Conservation (phyloP, 2,329 filamentous ascomycete genomes). For the Aspergillus hiratsukae region DNA sequence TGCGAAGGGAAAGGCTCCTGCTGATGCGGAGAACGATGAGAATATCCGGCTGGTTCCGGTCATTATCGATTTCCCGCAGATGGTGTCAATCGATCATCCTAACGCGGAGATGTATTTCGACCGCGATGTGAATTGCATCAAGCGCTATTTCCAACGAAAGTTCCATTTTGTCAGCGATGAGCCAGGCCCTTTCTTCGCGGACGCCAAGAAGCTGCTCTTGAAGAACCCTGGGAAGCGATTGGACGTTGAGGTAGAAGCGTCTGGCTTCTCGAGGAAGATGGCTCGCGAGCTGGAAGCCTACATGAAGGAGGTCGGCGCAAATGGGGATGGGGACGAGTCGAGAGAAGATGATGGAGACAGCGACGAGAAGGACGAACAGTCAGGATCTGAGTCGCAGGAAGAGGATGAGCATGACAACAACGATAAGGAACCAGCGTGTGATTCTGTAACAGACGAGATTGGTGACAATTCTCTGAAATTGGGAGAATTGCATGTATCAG, state of each 20-base stretch:
- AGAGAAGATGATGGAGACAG: conserved; percentile 37
- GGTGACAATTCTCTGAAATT: conserved; percentile 27
- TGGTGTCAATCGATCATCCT: conserved; percentile 88
- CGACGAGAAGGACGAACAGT: conserved; percentile 26
- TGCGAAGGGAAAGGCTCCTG: conserved; percentile 35
- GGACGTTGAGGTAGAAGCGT: conserved; percentile 85
- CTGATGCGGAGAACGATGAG: conserved; percentile 24
- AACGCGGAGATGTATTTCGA: conserved; percentile 98
- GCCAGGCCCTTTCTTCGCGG: conserved; percentile 77
- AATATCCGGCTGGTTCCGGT: conserved; percentile 65
- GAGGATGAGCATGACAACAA: conserved; percentile 27
- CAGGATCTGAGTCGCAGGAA: conserved; percentile 27
- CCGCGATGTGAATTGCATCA: conserved; percentile 90
- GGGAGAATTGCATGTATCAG: conserved; percentile 30
- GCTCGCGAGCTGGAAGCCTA: conserved; percentile 88
- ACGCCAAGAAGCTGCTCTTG: conserved; percentile 68
- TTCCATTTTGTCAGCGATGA: conserved; percentile 83
- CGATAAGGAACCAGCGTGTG: background rate
- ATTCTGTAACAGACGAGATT: conserved; percentile 9
- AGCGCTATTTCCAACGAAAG: conserved; percentile 83
- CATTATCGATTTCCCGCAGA: conserved; percentile 96
- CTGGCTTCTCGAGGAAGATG: conserved; percentile 96
- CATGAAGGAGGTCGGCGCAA: conserved; percentile 67
- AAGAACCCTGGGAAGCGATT: conserved; percentile 64
- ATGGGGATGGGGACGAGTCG: conserved; percentile 46